A percentile compares a stretch with the other conserved stretches of the same genome.
Conservation (phyloP, 1,284 basidiomycete species). For the Tilletia indica region DNA sequence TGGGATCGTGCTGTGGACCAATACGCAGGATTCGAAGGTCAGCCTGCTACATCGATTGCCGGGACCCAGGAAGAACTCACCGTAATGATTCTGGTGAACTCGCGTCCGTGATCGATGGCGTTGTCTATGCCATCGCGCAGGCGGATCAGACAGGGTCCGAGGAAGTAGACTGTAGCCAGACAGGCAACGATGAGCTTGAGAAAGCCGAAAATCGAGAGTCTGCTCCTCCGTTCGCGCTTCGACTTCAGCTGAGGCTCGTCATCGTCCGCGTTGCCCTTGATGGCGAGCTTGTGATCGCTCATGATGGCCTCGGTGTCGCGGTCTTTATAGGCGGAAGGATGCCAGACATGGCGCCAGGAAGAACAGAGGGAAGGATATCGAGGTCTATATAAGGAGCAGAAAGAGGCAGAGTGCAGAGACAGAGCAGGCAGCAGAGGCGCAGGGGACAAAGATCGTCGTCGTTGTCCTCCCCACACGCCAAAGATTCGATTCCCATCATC, state of each 20-base stretch:
- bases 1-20: background rate
- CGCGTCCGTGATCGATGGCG: background rate
- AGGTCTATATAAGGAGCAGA: background rate
- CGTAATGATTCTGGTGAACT: background rate
- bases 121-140: background rate
- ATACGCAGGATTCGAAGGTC: background rate
- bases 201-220: background rate
- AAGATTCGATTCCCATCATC: too few species aligned
- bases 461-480: background rate
- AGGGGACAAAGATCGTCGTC: background rate
- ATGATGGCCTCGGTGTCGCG: too few species aligned
- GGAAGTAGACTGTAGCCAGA: background rate
- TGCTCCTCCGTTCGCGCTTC: background rate
- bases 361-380: background rate
- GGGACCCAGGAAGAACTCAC: background rate
- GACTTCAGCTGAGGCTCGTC: too few species aligned
- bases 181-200: background rate
- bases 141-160: background rate
- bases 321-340: too few species aligned
- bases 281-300: too few species aligned
- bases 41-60: background rate
- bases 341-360: too few species aligned
- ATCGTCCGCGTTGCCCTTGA: background rate
- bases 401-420: too few species aligned
- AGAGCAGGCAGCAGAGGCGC: too few species aligned